phyloP scores from a whole-genome alignment of 495 filamentous ascomycete genomes.

The Podospora pseudopauciseta region DNA sequence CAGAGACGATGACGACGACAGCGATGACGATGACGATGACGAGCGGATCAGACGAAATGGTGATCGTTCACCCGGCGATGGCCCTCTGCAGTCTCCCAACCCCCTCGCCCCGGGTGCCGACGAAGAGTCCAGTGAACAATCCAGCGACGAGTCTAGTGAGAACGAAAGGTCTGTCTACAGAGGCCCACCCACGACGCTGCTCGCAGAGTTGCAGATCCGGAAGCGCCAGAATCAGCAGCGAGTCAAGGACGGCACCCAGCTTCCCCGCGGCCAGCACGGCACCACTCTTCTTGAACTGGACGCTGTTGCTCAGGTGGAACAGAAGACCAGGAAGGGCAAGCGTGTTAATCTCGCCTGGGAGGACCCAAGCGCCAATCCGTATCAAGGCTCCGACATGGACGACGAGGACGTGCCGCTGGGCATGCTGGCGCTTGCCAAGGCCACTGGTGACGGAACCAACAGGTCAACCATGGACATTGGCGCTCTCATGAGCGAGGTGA shows the following conservation, averaged over 20 bases:
- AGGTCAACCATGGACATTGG: conserved; percentile 43
- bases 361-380: conserved; percentile 47
- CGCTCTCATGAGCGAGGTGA: conserved; percentile 45
- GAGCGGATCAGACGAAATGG: neutral
- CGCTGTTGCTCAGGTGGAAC: conserved; percentile 82
- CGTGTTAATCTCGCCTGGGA: conserved; percentile 90
- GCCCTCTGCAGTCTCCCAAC: conserved; percentile 21
- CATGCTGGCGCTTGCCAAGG: conserved; percentile 65
- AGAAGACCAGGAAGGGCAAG: conserved; percentile 66
- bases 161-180: conserved; percentile 47
- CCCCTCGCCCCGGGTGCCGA: conserved; percentile 25
- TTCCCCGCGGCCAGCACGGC: conserved; percentile 75
- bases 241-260: conserved; percentile 62
- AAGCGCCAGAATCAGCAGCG: conserved; percentile 79
- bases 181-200: conserved; percentile 78
- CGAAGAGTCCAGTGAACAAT: conserved; percentile 29
- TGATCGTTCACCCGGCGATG: conserved; percentile 9
- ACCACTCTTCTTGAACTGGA: conserved; percentile 91
- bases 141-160: conserved; percentile 33
- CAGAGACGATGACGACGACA: conserved; percentile 17
- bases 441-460: conserved; percentile 35
- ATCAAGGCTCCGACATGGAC: conserved; percentile 48
- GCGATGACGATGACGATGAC: conserved; percentile 17
- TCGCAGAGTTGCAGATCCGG: conserved; percentile 86
- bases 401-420: conserved; percentile 83